Base-by-base conservation (phyloP, 306 rosid genomes). In the Lathyrus oleraceus region DNA sequence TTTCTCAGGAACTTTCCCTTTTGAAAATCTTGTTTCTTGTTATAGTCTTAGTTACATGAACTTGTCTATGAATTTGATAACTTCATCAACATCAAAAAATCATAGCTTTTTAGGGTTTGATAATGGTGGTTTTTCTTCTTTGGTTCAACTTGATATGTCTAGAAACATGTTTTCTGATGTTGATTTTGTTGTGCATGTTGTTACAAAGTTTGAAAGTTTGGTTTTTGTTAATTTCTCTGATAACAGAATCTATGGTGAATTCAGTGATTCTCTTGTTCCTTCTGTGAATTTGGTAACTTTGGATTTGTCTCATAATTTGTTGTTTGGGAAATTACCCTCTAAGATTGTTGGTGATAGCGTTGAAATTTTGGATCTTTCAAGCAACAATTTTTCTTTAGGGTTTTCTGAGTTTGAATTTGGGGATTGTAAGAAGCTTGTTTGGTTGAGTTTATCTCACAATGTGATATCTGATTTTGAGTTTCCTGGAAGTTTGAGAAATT, bases 121-220 rank as follows among this genome's bases (percentile, higher is more conserved):
- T 35, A 35, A 35, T 35, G 39, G 39, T 35, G 39, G 39, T 7
- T 35, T 7, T 35, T 35, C 78, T 73, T 82, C 85, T 43, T 60
- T 86, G 77, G 53, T 58, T 45, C 80, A 81, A 38, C 81, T 88
- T 8, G 94, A 88, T 61, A 20, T 88, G 14, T 88, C 94, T 19
- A 61, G 79, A 8, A 88, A 88, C 75, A 76, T 16, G 16, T 38
- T 88, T 67, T 72, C 87, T 10, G 83, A 88, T 49, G 8, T 72
- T 4, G 2, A n/a, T 16, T 39, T 79, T 54, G 61, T 82, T 49
- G 16, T 44, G 3, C 20, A 73, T 43, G 67, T 79, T n/a, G 35
- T 75, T 20, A 52, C 70, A 7, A 75, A 67, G 27, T 86, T 87
- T 32, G 69, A 61, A 19, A 60, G 43, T 64, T 61, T 88, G 75